A percentile compares a stretch with the other conserved stretches of the same genome.
Evolutionary conservation across 495 filamentous ascomycete genomes (phyloP).

Genomic region (Lineolata rhizophorae): DNA sequence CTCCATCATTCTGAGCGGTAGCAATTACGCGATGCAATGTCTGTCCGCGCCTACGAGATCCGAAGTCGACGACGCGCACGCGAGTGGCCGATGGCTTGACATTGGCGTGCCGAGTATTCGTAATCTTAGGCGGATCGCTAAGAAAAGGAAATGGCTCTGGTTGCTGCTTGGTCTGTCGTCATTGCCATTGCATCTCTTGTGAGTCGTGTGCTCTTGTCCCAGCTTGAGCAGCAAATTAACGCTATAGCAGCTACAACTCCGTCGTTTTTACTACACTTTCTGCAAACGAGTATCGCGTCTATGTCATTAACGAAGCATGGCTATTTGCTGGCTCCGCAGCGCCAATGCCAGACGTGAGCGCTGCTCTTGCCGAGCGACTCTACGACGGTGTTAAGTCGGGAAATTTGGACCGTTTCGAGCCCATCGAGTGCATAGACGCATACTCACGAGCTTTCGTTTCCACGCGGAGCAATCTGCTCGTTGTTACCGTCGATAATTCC

Average conservation of each 20-base stretch:
- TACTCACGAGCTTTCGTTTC: no score
- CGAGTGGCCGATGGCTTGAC: conserved; percentile 8
- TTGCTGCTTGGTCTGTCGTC: conserved; percentile 6
- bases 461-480: no score
- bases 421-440: no score
- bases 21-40: conserved; percentile 14
- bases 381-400: no score
- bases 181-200: conserved; percentile 15
- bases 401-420: no score
- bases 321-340: not conserved
- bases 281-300: conserved; percentile 20
- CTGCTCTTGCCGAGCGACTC: no score
- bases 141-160: conserved; percentile 7
- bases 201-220: not conserved
- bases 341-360: no score
- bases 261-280: conserved; percentile 12
- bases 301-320: conserved; percentile 17
- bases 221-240: not conserved
- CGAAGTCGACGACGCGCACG: conserved; percentile 14
- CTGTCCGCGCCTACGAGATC: conserved; percentile 12
- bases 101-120: conserved; percentile 14
- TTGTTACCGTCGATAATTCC: no score
- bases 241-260: conserved; percentile 10
- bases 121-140: conserved; percentile 9
- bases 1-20: conserved; percentile 11